Evolutionary conservation across 2,329 filamentous ascomycete genomes (phyloP).

Genomic region (Cladosporium sp.): DNA sequence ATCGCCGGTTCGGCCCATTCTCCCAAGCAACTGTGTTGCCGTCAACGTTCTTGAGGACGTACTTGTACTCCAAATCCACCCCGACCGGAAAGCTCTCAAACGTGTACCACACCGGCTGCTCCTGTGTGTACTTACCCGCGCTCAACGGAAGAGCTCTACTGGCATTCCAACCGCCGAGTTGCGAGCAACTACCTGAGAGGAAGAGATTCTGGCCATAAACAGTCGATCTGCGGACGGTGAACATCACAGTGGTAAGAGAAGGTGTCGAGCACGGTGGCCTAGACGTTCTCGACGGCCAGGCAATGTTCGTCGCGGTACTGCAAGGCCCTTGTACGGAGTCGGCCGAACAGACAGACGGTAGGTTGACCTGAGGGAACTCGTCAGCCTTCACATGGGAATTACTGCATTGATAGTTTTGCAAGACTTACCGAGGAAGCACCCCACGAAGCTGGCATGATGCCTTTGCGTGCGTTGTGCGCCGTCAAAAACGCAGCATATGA

Average conservation of each 20-base stretch:
- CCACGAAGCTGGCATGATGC: constrained; percentile 56
- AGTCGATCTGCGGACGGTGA: constrained; percentile 56
- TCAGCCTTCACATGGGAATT: neutral
- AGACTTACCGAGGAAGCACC: constrained; percentile 22
- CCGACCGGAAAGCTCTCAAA: constrained; percentile 54
- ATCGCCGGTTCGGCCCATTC: constrained; percentile 44
- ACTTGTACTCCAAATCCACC: constrained; percentile 61
- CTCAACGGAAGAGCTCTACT: constrained; percentile 50
- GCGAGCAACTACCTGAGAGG: constrained; percentile 54
- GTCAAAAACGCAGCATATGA: constrained; percentile 69
- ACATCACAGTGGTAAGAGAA: constrained; percentile 49
- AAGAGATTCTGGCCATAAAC: constrained; percentile 60
- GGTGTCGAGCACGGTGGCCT: constrained; percentile 22
- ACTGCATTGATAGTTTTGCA: no score
- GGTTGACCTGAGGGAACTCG: constrained; percentile 12
- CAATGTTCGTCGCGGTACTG: constrained; percentile 25
- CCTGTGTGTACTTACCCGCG: constrained; percentile 53
- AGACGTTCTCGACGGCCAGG: constrained; percentile 18
- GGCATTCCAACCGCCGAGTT: constrained; percentile 59
- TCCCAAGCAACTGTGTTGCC: constrained; percentile 58
- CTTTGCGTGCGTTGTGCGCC: constrained; percentile 54
- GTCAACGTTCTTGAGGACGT: constrained; percentile 53
- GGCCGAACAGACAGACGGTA: constrained; percentile 23
- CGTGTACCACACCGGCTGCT: constrained; percentile 57
- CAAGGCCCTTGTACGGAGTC: constrained; percentile 26